Evolutionary conservation across 257 asterid species (phyloP).

Genomic region (Penstemon barbatus): DNA sequence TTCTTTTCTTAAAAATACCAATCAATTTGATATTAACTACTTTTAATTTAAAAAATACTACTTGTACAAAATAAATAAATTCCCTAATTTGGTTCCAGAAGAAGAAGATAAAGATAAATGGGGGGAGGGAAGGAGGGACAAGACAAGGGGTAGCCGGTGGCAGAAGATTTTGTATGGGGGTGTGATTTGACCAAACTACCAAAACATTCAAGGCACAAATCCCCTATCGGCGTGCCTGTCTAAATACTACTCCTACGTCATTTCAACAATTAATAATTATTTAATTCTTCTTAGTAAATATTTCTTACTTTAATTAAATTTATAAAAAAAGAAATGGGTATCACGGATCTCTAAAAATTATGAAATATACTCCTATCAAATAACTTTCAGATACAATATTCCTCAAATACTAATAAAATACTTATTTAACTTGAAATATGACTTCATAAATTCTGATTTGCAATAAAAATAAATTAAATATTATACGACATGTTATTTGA

Average conservation of each 20-base stretch:
- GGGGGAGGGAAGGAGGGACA: not conserved
- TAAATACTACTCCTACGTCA: slow-evolving; percentile 13
- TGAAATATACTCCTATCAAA: too few species aligned
- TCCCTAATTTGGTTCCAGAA: too few species aligned
- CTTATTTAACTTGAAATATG: too few species aligned
- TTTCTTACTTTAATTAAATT: slow-evolving; percentile 31
- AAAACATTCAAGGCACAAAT: slow-evolving; percentile 40
- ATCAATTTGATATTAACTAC: not conserved
- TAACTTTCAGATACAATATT: too few species aligned
- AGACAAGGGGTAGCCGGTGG: slow-evolving; percentile 31
- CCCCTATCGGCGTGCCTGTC: slow-evolving; percentile 14
- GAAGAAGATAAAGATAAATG: not conserved
- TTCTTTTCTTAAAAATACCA: too few species aligned
- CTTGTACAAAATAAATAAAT: not conserved
- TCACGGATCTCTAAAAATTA: too few species aligned
- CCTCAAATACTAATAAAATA: too few species aligned
- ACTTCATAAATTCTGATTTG: too few species aligned
- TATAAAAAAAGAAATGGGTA: not conserved
- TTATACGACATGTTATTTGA: too few species aligned
- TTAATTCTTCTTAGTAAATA: too few species aligned
- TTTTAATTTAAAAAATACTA: too few species aligned
- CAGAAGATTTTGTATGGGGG: slow-evolving; percentile 47
- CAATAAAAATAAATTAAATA: too few species aligned
- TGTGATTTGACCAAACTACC: slow-evolving; percentile 71
- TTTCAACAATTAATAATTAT: slow-evolving; percentile 11